These are phyloP conservation scores for Didymella segeticola DNA, from an alignment of 2,329 filamentous ascomycete species.

Conservation along the genomic window DNA sequence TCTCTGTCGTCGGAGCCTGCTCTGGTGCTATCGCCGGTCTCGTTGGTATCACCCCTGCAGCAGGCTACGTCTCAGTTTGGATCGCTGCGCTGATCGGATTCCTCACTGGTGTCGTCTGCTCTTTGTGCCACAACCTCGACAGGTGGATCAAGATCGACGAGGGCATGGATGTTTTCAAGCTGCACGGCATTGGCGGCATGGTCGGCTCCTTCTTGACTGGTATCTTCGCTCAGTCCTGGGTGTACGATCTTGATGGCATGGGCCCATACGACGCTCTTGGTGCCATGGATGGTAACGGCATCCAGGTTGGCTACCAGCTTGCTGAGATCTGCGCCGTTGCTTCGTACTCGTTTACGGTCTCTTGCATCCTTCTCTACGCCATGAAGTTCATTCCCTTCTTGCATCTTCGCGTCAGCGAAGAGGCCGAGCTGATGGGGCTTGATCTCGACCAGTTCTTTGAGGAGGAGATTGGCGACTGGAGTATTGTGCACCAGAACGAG, in stretches of 20 bases:
- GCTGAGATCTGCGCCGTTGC: slow-evolving; percentile 63
- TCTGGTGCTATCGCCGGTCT: slow-evolving; percentile 65
- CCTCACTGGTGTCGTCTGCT: slow-evolving; percentile 60
- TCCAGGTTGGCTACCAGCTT: slow-evolving; percentile 63
- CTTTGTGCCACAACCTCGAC: slow-evolving; percentile 59
- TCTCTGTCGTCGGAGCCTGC: slow-evolving; percentile 64
- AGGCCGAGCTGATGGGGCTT: slow-evolving; percentile 62
- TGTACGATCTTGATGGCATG: slow-evolving; percentile 58
- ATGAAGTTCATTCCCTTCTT: slow-evolving; percentile 63
- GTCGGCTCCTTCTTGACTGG: slow-evolving; percentile 65
- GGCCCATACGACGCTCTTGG: slow-evolving; percentile 54
- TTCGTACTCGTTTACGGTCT: slow-evolving; percentile 60
- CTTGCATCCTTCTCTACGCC: slow-evolving; percentile 58
- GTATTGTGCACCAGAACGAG: slow-evolving; percentile 43
- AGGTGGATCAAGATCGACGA: slow-evolving; percentile 63
- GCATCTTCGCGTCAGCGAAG: slow-evolving; percentile 61
- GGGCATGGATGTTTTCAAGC: slow-evolving; percentile 66
- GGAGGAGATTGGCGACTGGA: slow-evolving; percentile 64
- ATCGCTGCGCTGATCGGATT: slow-evolving; percentile 64
- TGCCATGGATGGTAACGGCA: slow-evolving; percentile 61
- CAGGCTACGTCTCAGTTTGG: slow-evolving; percentile 61
- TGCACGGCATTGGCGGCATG: slow-evolving; percentile 65
- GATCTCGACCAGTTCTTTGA: slow-evolving; percentile 64
- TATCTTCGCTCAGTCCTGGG: slow-evolving; percentile 60
- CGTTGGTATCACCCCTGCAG: slow-evolving; percentile 66